phyloP scores from a whole-genome alignment of 1,139 yeast genomes.

The Suhomyces kunorum region DNA sequence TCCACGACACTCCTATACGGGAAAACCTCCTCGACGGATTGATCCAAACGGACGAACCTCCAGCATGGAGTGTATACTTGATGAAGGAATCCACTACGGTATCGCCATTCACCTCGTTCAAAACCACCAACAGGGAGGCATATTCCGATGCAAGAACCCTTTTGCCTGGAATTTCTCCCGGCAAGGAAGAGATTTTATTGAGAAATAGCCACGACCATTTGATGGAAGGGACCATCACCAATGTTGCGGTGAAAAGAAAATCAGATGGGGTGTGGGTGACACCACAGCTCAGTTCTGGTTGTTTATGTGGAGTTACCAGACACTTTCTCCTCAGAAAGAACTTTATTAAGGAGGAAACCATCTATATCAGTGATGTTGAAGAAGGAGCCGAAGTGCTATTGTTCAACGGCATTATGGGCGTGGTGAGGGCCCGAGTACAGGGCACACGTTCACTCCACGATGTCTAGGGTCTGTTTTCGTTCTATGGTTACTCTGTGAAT shows the following conservation, averaged over 20 bases:
- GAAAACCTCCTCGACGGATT: conserved; percentile 47
- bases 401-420: conserved; percentile 85
- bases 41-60: neutral
- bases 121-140: conserved; percentile 72
- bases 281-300: conserved; percentile 74
- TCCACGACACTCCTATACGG: conserved; percentile 40
- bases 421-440: conserved; percentile 58
- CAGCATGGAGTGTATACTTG: conserved; percentile 58
- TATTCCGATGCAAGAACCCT: conserved; percentile 65
- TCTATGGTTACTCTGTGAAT: too few species aligned
- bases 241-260: conserved; percentile 62
- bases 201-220: conserved; percentile 60
- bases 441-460: conserved; percentile 5
- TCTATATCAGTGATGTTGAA: conserved; percentile 46
- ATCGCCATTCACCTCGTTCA: conserved; percentile 84
- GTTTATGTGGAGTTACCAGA: conserved; percentile 83
- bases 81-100: conserved; percentile 55
- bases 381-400: conserved; percentile 68
- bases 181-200: conserved; percentile 67
- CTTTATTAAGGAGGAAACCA: conserved; percentile 54
- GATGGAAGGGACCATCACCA: conserved; percentile 86
- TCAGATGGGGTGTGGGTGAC: conserved; percentile 66
- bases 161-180: conserved; percentile 38
- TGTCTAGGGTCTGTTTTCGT: too few species aligned
- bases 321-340: conserved; percentile 60